Conservation (phyloP, 352 stramenopile species). For the Plasmopara viticola region DNA sequence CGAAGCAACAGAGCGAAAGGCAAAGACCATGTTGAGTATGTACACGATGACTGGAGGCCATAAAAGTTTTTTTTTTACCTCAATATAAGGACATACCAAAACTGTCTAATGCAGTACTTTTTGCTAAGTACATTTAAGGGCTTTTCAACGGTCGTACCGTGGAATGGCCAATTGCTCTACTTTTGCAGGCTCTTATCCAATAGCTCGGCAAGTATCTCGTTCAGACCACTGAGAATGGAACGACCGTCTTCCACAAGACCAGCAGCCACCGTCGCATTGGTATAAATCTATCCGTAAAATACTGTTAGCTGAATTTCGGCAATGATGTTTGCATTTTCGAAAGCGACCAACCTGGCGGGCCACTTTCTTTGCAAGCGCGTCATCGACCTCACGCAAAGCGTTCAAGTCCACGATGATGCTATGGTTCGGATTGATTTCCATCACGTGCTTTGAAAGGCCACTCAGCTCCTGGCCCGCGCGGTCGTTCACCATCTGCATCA, state of each 20-base stretch:
- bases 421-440: slow-evolving; percentile 98
- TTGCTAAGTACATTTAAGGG: not conserved
- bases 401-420: slow-evolving; percentile 94
- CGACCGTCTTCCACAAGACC: slow-evolving; percentile 97
- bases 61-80: too few relatives aligned
- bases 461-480: slow-evolving; percentile 44
- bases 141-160: not conserved
- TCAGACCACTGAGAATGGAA: slow-evolving; percentile 95
- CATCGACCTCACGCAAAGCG: slow-evolving; percentile 76
- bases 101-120: too few relatives aligned
- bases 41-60: slow-evolving; percentile 3
- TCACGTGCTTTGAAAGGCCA: slow-evolving; percentile 88
- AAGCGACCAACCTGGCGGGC: slow-evolving; percentile 51
- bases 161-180: slow-evolving; percentile 15
- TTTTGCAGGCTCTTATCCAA: slow-evolving; percentile 67
- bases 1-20: slow-evolving; percentile 37
- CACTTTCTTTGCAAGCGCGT: slow-evolving; percentile 79
- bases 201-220: slow-evolving; percentile 91
- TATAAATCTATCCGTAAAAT: slow-evolving; percentile 91
- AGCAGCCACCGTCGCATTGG: slow-evolving; percentile 97
- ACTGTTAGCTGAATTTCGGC: slow-evolving; percentile 1
- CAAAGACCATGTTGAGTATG: slow-evolving; percentile 46
- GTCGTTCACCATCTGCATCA: slow-evolving; percentile 98
- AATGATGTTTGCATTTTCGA: not conserved
- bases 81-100: not conserved